phyloP scores from a whole-genome alignment of 2,329 filamentous ascomycete genomes.

The Sphaerostilbella broomeana region DNA sequence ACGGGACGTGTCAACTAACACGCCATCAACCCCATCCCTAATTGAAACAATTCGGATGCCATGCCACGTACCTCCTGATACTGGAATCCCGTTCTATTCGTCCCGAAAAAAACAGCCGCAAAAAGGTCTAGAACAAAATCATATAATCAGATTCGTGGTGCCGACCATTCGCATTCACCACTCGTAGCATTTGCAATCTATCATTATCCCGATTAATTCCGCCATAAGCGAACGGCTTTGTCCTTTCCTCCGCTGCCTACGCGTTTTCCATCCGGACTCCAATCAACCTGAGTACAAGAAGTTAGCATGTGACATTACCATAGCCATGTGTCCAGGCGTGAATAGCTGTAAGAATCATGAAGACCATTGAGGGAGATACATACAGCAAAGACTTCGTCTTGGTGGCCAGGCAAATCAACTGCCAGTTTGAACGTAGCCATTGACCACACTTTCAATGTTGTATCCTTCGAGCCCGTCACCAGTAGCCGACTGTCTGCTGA shows the following conservation, averaged over 20 bases:
- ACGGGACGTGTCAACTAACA: no score
- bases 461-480: conserved; percentile 84
- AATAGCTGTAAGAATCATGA: not conserved
- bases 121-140: conserved; percentile 8
- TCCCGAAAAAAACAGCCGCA: conserved; percentile 3
- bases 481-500: conserved; percentile 85
- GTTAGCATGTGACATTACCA: not conserved
- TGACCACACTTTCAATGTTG: conserved; percentile 92
- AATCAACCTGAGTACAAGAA: conserved; percentile 54
- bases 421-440: conserved; percentile 76
- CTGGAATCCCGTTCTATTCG: not conserved
- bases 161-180: no score
- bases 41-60: not conserved
- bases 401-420: conserved; percentile 76
- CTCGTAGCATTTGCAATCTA: no score
- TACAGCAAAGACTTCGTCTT: conserved; percentile 82
- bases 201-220: conserved; percentile 39
- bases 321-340: not conserved
- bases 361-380: not conserved
- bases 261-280: conserved; percentile 83
- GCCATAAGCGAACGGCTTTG: conserved; percentile 66
- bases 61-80: not conserved
- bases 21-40: no score
- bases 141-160: not conserved
- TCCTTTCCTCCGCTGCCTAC: conserved; percentile 92